These are phyloP conservation scores for Chimonanthus praecox DNA, from an alignment of 164 flowering plant genomes.

Conservation along the genomic window DNA sequence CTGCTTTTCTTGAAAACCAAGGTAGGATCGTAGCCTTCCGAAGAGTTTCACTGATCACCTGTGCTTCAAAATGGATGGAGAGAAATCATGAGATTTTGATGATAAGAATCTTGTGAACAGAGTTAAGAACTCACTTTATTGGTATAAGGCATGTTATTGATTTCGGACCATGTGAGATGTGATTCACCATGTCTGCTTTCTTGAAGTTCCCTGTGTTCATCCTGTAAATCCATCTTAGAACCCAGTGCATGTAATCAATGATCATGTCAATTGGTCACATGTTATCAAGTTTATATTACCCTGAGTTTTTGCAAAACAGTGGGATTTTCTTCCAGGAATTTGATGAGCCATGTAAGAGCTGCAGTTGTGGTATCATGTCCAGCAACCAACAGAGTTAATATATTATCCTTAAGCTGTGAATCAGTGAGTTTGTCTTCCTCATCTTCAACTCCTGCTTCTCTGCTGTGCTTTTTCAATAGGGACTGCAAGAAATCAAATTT, in stretches of 20 bases:
- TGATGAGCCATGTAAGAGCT: conserved; percentile 60
- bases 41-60: conserved; percentile 64
- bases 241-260: background rate
- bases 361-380: conserved; percentile 81
- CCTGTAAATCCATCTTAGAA: conserved; percentile 31
- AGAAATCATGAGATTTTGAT: background rate
- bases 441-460: conserved; percentile 15
- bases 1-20: conserved; percentile 71
- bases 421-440: conserved; percentile 55
- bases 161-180: conserved; percentile 50
- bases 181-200: conserved; percentile 27
- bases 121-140: conserved; percentile 32
- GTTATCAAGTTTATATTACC: conserved; percentile 21
- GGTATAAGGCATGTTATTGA: conserved; percentile 65
- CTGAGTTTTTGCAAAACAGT: conserved; percentile 39
- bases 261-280: background rate
- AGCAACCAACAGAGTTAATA: conserved; percentile 54
- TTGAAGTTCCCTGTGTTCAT: conserved; percentile 42
- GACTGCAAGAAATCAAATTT: conserved; percentile 52
- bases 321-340: conserved; percentile 62
- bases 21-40: conserved; percentile 58
- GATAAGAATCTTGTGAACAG: background rate
- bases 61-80: conserved; percentile 6
- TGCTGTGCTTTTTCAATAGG: conserved; percentile 41
- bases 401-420: conserved; percentile 55